Evolutionary conservation across 768 basidiomycete species (phyloP).

Genomic region (Lentinula aciculospora): DNA sequence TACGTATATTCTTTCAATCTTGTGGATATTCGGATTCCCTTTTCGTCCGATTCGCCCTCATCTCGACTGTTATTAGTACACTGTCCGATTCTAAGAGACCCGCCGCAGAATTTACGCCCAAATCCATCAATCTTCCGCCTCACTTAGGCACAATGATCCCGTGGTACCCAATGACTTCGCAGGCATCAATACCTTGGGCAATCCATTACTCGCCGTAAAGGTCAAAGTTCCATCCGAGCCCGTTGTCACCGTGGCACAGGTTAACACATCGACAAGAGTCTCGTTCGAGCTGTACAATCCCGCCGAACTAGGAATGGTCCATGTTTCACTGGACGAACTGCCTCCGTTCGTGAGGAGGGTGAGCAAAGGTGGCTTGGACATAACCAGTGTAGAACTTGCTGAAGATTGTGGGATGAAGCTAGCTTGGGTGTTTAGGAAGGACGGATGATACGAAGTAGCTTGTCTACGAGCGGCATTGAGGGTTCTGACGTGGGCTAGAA

Average conservation of each 20-base stretch:
- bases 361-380: conserved; percentile 53
- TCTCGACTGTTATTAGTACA: too few relatives aligned
- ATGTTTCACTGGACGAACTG: conserved; percentile 19
- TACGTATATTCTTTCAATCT: too few relatives aligned
- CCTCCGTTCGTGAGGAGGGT: conserved; percentile 51
- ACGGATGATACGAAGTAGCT: conserved; percentile 34
- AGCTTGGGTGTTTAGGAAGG: conserved; percentile 45
- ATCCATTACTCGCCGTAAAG: conserved; percentile 33
- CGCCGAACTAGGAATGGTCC: conserved; percentile 22
- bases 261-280: conserved; percentile 46
- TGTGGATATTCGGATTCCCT: too few relatives aligned
- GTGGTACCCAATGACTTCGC: conserved; percentile 13
- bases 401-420: conserved; percentile 34
- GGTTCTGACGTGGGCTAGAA: conserved; percentile 36
- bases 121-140: neutral
- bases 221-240: conserved; percentile 35
- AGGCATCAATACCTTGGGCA: conserved; percentile 33
- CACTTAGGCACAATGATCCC: conserved; percentile 10
- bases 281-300: conserved; percentile 37
- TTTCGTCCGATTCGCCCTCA: too few relatives aligned
- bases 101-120: too few relatives aligned
- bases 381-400: conserved; percentile 28
- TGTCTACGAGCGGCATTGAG: conserved; percentile 50
- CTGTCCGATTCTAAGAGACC: too few relatives aligned
- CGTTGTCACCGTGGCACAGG: conserved; percentile 33